Conservation (phyloP, 352 stramenopile species). For the Phytophthora kernoviae region DNA sequence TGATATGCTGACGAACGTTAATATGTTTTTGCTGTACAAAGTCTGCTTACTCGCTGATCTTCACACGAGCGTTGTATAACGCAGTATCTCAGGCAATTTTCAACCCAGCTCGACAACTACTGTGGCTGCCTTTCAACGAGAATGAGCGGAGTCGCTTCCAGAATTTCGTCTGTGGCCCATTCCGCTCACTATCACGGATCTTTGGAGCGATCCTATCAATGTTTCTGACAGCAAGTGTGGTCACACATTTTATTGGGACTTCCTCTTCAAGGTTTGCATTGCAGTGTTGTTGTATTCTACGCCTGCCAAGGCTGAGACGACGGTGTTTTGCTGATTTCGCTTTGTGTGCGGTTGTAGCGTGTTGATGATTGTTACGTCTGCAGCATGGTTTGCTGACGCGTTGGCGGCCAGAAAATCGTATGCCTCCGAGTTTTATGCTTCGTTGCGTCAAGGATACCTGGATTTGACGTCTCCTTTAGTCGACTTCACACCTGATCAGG, state of each 20-base stretch:
- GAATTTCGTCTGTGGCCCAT: slow-evolving; percentile 79
- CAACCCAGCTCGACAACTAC: slow-evolving; percentile 83
- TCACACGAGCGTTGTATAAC: slow-evolving; percentile 80
- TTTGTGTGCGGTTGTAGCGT: slow-evolving; percentile 36
- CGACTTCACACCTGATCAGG: slow-evolving; percentile 87
- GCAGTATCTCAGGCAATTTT: slow-evolving; percentile 82
- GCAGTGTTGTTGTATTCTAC: background rate
- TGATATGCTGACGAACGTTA: background rate
- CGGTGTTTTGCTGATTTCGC: background rate
- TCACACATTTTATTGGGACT: slow-evolving; percentile 46
- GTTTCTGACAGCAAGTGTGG: slow-evolving; percentile 54
- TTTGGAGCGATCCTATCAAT: slow-evolving; percentile 77
- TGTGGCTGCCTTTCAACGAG: slow-evolving; percentile 85
- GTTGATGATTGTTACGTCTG: slow-evolving; percentile 62
- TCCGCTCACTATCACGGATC: slow-evolving; percentile 82
- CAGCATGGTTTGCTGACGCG: slow-evolving; percentile 73
- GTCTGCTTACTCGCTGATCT: slow-evolving; percentile 61
- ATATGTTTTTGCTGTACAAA: slow-evolving; percentile 20
- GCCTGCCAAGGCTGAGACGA: background rate
- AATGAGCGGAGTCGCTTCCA: slow-evolving; percentile 75
- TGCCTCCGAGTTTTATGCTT: slow-evolving; percentile 84
- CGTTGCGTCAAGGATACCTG: slow-evolving; percentile 80
- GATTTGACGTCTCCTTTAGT: slow-evolving; percentile 80
- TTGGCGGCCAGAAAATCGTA: slow-evolving; percentile 84
- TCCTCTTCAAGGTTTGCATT: slow-evolving; percentile 64